Base-by-base conservation (phyloP, 768 basidiomycete genomes). In the Udeniomyces megalosporus region DNA sequence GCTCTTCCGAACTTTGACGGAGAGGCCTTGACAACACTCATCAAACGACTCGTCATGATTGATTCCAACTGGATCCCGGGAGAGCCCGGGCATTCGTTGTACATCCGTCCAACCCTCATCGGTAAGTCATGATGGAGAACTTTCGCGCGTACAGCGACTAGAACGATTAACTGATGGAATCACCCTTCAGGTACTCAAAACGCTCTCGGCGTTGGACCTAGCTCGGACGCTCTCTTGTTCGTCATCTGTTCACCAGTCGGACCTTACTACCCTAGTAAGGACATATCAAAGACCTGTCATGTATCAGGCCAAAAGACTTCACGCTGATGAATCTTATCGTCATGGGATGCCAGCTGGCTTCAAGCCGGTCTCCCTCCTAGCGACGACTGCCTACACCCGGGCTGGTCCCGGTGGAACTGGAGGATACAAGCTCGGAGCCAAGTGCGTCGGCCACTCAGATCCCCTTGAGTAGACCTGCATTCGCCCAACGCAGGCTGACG, bases 61-160 rank as follows among this genome's bases (percentile, higher is more conserved):
- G 92, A 96, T 69, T 82, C 81, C 66, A 79, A 86, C 65, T 97
- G 92, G 92, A 87, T 97, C 68, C 93, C 93, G 20, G 80, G 80
- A 61, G 82, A 85, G 68, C 81, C 84, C 8, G 90, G 89, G 17
- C 84, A 93, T 75, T 91, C 88, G 73, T 74, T 97, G 59, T 97
- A 95, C 73, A 82, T 97, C 66, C 84, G 92, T 60, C 73, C 73
- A 4, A 72, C 71, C 14, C 52, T 75, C 58, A 88, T 93, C 65
- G 88, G 86, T n/a, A n/a, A n/a, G n/a, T n/a, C n/a, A n/a, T n/a
- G n/a, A n/a, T n/a, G n/a, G n/a, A n/a, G n/a, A n/a, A n/a, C n/a
- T n/a, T n/a, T n/a, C n/a, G n/a, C n/a, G n/a, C n/a, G n/a, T n/a
- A n/a, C n/a, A n/a, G n/a, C n/a, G n/a, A n/a, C n/a, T n/a, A n/a